Percentiles rank a stretch among this genome's conserved stretches.
phyloP scores from a whole-genome alignment of 257 asterid genomes.

The Hygrophila difformis region DNA sequence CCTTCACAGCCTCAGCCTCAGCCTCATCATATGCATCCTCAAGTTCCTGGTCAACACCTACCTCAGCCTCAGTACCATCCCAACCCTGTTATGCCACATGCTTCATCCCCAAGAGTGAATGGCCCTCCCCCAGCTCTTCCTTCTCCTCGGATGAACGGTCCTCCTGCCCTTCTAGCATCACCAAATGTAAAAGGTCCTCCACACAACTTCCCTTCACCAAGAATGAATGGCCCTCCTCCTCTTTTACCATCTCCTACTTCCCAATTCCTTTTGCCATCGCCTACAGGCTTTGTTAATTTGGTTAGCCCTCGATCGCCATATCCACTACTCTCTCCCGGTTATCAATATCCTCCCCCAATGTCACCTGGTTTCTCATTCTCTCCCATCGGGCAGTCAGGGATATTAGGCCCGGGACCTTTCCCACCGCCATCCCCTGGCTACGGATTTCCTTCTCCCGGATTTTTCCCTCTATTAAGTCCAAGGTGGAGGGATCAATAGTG shows the following conservation, averaged over 20 bases:
- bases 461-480: conserved; percentile 68
- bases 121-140: conserved; percentile 31
- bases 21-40: conserved; percentile 17
- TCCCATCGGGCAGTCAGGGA: conserved; percentile 60
- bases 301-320: conserved; percentile 78
- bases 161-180: conserved; percentile 33
- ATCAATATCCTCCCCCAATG: conserved; percentile 54
- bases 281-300: conserved; percentile 56
- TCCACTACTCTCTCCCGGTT: conserved; percentile 80
- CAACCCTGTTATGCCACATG: conserved; percentile 13
- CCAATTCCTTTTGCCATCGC: conserved; percentile 79
- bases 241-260: conserved; percentile 76
- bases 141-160: conserved; percentile 42
- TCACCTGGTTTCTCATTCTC: conserved; percentile 75
- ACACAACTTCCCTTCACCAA: conserved; percentile 44
- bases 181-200: conserved; percentile 59
- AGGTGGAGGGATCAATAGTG: conserved; percentile 72
- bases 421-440: conserved; percentile 86
- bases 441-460: conserved; percentile 86
- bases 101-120: conserved; percentile 38
- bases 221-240: conserved; percentile 51
- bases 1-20: conserved; percentile 27
- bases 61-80: conserved; percentile 14
- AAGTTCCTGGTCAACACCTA: conserved; percentile 20
- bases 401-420: conserved; percentile 73